A percentile compares a stretch with the other conserved stretches of the same genome.
Evolutionary conservation across 148 eudicot genomes (phyloP).

Genomic region (Rhododendron ovatum): DNA sequence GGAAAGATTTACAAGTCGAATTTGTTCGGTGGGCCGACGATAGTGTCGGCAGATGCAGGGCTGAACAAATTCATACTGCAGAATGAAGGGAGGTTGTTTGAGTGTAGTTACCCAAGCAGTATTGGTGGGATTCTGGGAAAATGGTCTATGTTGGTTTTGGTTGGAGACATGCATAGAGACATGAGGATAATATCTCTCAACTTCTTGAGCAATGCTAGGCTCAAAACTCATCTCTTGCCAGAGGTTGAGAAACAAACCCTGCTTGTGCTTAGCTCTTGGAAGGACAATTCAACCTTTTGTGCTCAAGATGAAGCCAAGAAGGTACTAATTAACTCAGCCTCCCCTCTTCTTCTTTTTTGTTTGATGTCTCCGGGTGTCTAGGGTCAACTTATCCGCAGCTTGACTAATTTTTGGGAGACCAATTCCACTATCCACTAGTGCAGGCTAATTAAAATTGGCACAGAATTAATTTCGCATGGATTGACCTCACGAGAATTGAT

Average conservation of each 20-base stretch:
- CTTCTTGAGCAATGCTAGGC: constrained; percentile 80
- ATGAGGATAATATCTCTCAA: constrained; percentile 91
- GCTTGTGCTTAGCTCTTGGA: constrained; percentile 70
- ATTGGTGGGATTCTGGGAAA: constrained; percentile 97
- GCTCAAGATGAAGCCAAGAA: constrained; percentile 97
- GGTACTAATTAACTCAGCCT: constrained; percentile 29
- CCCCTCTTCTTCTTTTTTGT: not conserved
- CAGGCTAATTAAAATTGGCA: not conserved
- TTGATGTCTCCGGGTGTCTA: not conserved
- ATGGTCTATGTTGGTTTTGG: constrained; percentile 94
- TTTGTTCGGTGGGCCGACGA: constrained; percentile 88
- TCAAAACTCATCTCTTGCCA: constrained; percentile 63
- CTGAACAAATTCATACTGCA: constrained; percentile 71
- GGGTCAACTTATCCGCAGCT: not conserved
- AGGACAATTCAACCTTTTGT: constrained; percentile 55
- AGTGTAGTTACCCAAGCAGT: constrained; percentile 90
- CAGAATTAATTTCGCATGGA: not conserved
- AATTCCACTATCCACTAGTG: not conserved
- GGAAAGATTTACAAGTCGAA: constrained; percentile 94
- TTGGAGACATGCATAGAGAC: constrained; percentile 92
- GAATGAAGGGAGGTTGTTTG: constrained; percentile 88
- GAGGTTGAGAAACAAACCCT: constrained; percentile 77
- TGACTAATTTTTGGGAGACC: not conserved
- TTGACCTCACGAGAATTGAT: not conserved
- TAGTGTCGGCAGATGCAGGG: constrained; percentile 89